phyloP scores from a whole-genome alignment of 1,284 basidiomycete genomes.

The Tetrapyrgos nigripes region DNA sequence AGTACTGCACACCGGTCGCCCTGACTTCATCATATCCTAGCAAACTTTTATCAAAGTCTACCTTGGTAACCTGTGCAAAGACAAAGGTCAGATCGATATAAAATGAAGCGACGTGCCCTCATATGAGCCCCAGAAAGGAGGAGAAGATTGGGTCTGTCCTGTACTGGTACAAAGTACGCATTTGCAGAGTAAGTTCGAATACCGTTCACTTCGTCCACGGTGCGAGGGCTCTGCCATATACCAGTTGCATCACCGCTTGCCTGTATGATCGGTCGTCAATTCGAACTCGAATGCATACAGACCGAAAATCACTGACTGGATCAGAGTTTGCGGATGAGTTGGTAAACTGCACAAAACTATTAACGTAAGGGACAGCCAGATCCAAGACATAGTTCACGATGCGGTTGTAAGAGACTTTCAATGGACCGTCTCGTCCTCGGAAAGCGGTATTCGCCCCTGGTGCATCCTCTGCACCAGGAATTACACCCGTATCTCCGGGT shows the following conservation, averaged over 20 bases:
- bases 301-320: not conserved
- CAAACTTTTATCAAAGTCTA: slow-evolving; percentile 3
- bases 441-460: slow-evolving; percentile 1
- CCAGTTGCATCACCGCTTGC: not conserved
- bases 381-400: not conserved
- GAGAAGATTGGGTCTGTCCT: slow-evolving; percentile 25
- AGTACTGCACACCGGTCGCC: slow-evolving; percentile 5
- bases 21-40: not conserved
- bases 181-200: slow-evolving; percentile 19
- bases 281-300: not conserved
- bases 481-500: slow-evolving; percentile 12
- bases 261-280: not conserved
- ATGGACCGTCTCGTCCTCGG: not conserved
- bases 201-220: slow-evolving; percentile 3
- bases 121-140: slow-evolving; percentile 29
- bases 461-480: slow-evolving; percentile 12
- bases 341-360: not conserved
- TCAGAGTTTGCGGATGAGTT: not conserved
- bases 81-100: not conserved
- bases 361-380: not conserved
- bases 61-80: not conserved
- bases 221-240: slow-evolving; percentile 16
- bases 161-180: slow-evolving; percentile 29
- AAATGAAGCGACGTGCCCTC: not conserved
- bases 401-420: not conserved